phyloP scores from a whole-genome alignment of 2,329 filamentous ascomycete species.

The Ophiostoma angusticollis region DNA sequence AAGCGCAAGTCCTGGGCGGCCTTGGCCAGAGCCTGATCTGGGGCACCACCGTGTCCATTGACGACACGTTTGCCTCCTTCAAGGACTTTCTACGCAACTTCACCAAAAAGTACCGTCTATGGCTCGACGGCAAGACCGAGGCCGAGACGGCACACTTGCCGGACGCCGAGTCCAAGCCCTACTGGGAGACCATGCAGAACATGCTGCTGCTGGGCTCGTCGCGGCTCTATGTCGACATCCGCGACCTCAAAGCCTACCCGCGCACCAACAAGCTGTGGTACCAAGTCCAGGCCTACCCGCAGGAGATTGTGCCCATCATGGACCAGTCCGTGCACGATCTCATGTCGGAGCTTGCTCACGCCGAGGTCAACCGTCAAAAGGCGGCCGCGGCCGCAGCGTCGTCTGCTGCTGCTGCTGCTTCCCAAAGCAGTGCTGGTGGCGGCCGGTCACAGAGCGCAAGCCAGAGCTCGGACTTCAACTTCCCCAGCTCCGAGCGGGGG shows the following conservation, averaged over 20 bases:
- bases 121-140: conserved; percentile 70
- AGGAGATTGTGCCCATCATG: conserved; percentile 93
- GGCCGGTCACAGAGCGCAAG: conserved; percentile 6
- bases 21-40: conserved; percentile 75
- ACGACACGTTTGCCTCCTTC: conserved; percentile 76
- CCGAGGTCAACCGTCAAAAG: conserved; percentile 60
- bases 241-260: conserved; percentile 84
- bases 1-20: conserved; percentile 78
- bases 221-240: conserved; percentile 76
- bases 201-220: conserved; percentile 81
- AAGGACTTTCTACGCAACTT: conserved; percentile 90
- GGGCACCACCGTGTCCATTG: conserved; percentile 93
- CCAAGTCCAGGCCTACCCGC: conserved; percentile 84
- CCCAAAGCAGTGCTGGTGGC: conserved; percentile 19
- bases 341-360: conserved; percentile 78
- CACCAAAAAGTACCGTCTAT: conserved; percentile 86
- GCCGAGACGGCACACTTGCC: conserved; percentile 59
- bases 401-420: neutral
- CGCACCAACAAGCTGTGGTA: conserved; percentile 90
- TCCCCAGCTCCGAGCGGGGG: conserved; percentile 66
- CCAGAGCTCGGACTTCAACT: conserved; percentile 61
- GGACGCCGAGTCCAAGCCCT: conserved; percentile 66
- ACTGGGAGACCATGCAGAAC: conserved; percentile 72
- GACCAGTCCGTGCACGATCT: conserved; percentile 88
- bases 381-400: conserved; percentile 20